These are phyloP conservation scores for Berkeleyomyces rouxiae DNA, from an alignment of 2,329 filamentous ascomycete genomes.

Conservation along the genomic window DNA sequence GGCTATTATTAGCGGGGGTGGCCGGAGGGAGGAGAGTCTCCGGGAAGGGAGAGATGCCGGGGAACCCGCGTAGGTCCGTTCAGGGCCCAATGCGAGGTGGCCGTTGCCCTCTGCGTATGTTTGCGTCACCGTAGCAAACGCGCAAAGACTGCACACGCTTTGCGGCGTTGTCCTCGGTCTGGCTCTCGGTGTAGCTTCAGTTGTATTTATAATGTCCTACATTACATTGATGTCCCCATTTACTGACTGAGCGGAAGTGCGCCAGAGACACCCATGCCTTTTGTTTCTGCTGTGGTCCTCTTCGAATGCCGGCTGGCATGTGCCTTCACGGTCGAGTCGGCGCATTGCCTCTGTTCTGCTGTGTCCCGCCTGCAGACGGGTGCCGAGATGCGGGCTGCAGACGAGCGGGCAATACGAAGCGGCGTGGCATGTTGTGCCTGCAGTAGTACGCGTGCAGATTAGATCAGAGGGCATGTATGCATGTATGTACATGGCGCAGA, in stretches of 20 bases:
- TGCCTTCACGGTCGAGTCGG: neutral
- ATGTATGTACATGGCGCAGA: neutral
- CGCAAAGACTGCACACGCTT: neutral
- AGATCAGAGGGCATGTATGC: neutral
- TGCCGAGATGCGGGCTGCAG: neutral
- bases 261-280: too few relatives aligned
- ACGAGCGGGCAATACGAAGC: neutral
- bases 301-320: neutral
- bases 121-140: neutral
- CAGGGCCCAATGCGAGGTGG: neutral
- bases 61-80: too few relatives aligned
- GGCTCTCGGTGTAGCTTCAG: neutral
- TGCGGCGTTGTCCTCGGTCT: neutral
- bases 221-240: neutral
- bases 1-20: conserved; percentile 16
- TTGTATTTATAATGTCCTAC: neutral
- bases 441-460: neutral
- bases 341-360: neutral
- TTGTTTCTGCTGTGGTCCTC: too few relatives aligned
- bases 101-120: neutral
- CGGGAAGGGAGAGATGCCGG: too few relatives aligned
- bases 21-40: neutral
- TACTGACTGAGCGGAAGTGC: too few relatives aligned
- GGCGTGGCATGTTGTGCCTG: neutral
- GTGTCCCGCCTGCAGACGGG: neutral